A percentile compares a stretch with the other conserved stretches of the same genome.
Evolutionary conservation across 129 eudicot genomes (phyloP).

Genomic region (Rutidosis leptorrhynchoides): DNA sequence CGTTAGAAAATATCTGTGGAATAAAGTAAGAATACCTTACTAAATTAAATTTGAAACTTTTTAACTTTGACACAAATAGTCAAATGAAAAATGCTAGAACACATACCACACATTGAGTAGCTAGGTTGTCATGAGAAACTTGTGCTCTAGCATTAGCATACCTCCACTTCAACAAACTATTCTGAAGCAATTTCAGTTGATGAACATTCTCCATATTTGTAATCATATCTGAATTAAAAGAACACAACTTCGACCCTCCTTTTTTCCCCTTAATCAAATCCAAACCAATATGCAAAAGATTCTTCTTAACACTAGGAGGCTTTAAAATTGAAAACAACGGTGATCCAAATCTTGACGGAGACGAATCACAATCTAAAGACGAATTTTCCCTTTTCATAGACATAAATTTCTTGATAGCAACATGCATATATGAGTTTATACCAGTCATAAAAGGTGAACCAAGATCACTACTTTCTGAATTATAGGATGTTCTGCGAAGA

Average conservation of each 20-base stretch:
- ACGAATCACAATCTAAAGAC: conserved; percentile 30
- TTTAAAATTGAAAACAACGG: conserved; percentile 32
- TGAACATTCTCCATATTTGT: conserved; percentile 44
- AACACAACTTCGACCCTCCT: conserved; percentile 27
- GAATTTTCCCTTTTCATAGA: conserved; percentile 36
- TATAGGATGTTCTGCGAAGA: conserved; percentile 43
- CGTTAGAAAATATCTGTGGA: too few species aligned
- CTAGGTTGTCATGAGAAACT: conserved; percentile 34
- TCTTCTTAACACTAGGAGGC: conserved; percentile 60
- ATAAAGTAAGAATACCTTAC: too few species aligned
- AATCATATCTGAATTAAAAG: conserved; percentile 22
- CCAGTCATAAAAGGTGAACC: conserved; percentile 38
- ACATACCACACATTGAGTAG: conserved; percentile 51
- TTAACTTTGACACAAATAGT: neutral
- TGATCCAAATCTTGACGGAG: conserved; percentile 37
- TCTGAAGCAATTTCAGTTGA: conserved; percentile 51
- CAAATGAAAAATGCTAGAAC: neutral
- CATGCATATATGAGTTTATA: conserved; percentile 43
- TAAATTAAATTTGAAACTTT: neutral
- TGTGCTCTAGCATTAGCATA: conserved; percentile 58
- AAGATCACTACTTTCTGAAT: conserved; percentile 53
- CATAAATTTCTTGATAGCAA: conserved; percentile 30
- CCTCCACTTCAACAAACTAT: conserved; percentile 64
- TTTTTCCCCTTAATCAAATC: conserved; percentile 71
- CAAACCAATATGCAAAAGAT: conserved; percentile 56